Evolutionary conservation across 306 rosid genomes (phyloP), one percentile per base, ranked within the genome.

Genomic region (Quercus gilva): DNA sequence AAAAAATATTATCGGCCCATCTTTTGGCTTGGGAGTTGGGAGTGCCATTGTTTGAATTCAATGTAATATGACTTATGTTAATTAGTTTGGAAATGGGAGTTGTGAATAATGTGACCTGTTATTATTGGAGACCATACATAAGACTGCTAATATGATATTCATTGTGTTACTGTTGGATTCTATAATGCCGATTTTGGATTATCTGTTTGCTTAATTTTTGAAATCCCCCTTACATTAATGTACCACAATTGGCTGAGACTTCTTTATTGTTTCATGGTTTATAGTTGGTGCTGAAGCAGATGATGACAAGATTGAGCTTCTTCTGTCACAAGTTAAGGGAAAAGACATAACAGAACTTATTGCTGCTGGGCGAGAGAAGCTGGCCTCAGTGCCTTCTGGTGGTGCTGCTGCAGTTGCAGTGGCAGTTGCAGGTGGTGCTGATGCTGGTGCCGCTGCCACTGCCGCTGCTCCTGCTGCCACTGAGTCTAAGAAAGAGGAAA

Each of bases 401-500:
- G 90, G 94, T 6, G 94, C 82, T 18, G 92, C 28, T 9, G 90
- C 75, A 0, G 83, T 80, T 58, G 84, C 90, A 1, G 89, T 80
- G 0, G 61, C 88, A 41, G 45, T 41, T 3, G 87, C 92, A 1
- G 56, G 84, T 5, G 79, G 81, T 1, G 83, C 79, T 0, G 88
- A 85, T 0, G 85, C 77, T 0, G 90, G 11, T 41, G 45, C 45
- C 12, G 0, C 61, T 18, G 96, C 28, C 5, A 87, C 65, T 15
- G 96, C 28, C 4, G 88, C 85, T 73, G 90, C 90, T 29, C 86
- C 92, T 2, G 88, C 95, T 14, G 90, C 89, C 8, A 85, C 90
- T 14, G 94, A 85, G 84, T 35, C 92, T 41, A 90, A 92, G 94
- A 89, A 92, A 67, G 98, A 94, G 76, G 97, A 89, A 49, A 90